These are phyloP conservation scores for Beauveria brongniartii DNA, from an alignment of 2,329 filamentous ascomycete genomes.

Conservation along the genomic window DNA sequence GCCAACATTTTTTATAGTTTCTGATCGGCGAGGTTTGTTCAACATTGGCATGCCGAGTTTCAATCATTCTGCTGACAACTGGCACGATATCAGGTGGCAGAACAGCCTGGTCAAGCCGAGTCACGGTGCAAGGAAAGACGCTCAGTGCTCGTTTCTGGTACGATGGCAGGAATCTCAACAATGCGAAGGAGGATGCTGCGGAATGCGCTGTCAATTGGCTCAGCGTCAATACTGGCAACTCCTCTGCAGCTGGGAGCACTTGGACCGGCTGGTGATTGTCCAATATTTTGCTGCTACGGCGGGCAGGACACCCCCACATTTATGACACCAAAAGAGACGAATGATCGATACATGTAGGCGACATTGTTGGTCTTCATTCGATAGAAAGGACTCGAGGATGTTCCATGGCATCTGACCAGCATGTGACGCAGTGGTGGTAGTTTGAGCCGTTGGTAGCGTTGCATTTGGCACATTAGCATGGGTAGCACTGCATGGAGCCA, in stretches of 20 bases:
- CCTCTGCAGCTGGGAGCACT: neutral
- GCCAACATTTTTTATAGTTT: slow-evolving; percentile 57
- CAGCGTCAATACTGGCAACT: slow-evolving; percentile 15
- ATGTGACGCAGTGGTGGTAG: neutral
- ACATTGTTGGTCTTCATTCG: neutral
- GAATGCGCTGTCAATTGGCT: slow-evolving; percentile 65
- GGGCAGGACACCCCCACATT: neutral
- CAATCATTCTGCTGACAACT: slow-evolving; percentile 11
- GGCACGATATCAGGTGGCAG: slow-evolving; percentile 56
- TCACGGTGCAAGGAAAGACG: slow-evolving; percentile 58
- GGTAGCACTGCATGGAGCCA: slow-evolving; percentile 4
- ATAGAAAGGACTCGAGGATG: neutral
- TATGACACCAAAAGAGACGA: neutral
- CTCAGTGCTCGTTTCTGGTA: slow-evolving; percentile 82
- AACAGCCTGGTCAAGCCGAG: slow-evolving; percentile 81
- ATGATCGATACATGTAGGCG: neutral
- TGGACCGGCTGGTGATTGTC: neutral
- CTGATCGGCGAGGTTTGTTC: slow-evolving; percentile 56
- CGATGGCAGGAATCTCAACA: slow-evolving; percentile 79
- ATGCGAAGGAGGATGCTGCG: slow-evolving; percentile 85
- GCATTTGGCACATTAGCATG: neutral
- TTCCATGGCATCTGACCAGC: neutral
- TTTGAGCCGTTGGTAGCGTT: slow-evolving; percentile 1
- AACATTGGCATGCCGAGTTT: neutral
- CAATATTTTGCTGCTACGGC: neutral